A percentile compares a stretch with the other conserved stretches of the same genome.
Evolutionary conservation across 1,139 yeast genomes (phyloP).

Genomic region (Wickerhamomyces sp.): DNA sequence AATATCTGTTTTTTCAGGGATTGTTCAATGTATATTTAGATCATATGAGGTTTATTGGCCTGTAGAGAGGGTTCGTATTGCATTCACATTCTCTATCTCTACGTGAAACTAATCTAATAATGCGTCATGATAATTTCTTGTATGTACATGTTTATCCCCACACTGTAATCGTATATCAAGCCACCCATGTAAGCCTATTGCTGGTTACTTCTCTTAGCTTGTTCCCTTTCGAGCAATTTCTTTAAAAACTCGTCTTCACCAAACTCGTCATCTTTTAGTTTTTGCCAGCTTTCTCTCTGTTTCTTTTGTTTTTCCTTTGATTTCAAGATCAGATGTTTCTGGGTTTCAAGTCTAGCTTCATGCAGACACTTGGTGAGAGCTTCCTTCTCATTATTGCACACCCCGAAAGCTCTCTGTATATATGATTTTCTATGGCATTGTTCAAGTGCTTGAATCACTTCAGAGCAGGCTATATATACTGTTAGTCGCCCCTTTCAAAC

Average conservation of each 20-base stretch:
- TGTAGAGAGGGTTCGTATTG: too few species aligned
- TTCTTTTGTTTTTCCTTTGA: constrained; percentile 54
- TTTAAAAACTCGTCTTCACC: constrained; percentile 74
- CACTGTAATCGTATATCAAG: too few species aligned
- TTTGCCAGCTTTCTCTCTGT: constrained; percentile 52
- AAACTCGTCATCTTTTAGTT: constrained; percentile 69
- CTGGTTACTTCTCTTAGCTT: constrained; percentile 18
- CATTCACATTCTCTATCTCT: too few species aligned
- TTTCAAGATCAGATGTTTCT: constrained; percentile 55
- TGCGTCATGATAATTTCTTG: too few species aligned
- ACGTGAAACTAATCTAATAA: too few species aligned
- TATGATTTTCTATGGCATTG: constrained; percentile 80
- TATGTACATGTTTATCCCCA: too few species aligned
- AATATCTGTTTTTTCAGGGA: constrained; percentile 6
- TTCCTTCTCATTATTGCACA: constrained; percentile 81
- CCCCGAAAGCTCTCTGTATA: constrained; percentile 71
- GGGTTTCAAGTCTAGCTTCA: constrained; percentile 65
- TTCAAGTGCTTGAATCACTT: constrained; percentile 82
- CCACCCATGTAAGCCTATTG: too few species aligned
- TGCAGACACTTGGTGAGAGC: constrained; percentile 77
- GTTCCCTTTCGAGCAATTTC: constrained; percentile 50
- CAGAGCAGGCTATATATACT: constrained; percentile 53
- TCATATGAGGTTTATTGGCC: not conserved
- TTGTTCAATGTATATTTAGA: not conserved
- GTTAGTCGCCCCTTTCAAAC: constrained; percentile 4